Evolutionary conservation across 129 eudicot species (phyloP), one percentile per base, ranked within the genome.

Genomic region (Lactuca sativa): DNA sequence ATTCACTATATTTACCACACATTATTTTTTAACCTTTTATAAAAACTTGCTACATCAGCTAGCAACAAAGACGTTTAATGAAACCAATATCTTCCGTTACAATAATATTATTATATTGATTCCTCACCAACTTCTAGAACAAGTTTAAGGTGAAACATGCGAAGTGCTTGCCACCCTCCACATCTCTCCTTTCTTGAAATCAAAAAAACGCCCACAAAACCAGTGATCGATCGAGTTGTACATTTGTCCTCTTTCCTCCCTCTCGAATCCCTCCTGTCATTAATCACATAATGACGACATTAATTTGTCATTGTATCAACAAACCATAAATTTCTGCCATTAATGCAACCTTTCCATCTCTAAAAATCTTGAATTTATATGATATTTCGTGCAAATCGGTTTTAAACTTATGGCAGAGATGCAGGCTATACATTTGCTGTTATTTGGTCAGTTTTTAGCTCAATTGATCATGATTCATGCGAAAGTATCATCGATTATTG

Each of bases 401-500:
- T 51, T 48, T 67, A 41, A 7, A 54, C 8, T 0, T 33, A 69
- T 69, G 81, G 54, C 21, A 40, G 33, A 41, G 7, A 62, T 61
- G 10, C 66, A 73, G 40, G 74, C 70, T 47, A 72, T 71, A 49
- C 34, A 18, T 21, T 72, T 75, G 71, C 52, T 83, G 65, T 56
- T 86, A 12, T 38, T 82, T 18, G 55, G 69, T 69, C 51, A 17
- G 7, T 67, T 89, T 53, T 72, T 77, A 16, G 54, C 62, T 72
- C 69, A 78, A 11, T 2, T 74, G 57, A 67, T 74, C 64, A 11
- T 32, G 3, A 59, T 57, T 11, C 44, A 78, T 10, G 90, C 96
- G 0, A 76, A 80, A 62, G 82, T 91, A 59, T 12, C 97, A 4
- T 80, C 90, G 15, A 73, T 91, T 47, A 88, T 91, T 18, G 96